A percentile compares a stretch with the other conserved stretches of the same genome.
These are phyloP conservation scores for Peltaster fructicola DNA, from an alignment of 2,329 filamentous ascomycete genomes.

Conservation along the genomic window DNA sequence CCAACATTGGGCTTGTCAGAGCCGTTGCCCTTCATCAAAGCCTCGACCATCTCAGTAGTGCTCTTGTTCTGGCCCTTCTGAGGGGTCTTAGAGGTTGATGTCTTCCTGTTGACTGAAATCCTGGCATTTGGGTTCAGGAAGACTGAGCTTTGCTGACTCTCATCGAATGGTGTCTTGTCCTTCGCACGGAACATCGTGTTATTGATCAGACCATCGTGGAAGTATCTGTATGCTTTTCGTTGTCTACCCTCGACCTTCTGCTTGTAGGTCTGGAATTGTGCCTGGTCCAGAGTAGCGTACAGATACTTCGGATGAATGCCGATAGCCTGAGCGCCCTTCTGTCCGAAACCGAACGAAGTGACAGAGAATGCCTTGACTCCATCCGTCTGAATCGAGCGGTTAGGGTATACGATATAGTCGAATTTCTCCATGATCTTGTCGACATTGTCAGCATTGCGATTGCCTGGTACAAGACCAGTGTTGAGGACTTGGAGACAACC, in stretches of 20 bases:
- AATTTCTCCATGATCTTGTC: slow-evolving; percentile 95
- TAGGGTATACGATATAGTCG: slow-evolving; percentile 94
- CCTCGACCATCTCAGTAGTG: slow-evolving; percentile 61
- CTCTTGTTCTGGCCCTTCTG: slow-evolving; percentile 40
- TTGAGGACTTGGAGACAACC: slow-evolving; percentile 92
- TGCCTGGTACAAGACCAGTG: slow-evolving; percentile 82
- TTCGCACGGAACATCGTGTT: slow-evolving; percentile 97
- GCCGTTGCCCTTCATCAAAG: slow-evolving; percentile 47
- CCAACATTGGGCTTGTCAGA: slow-evolving; percentile 56
- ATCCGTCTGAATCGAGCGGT: slow-evolving; percentile 87
- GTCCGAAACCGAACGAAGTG: slow-evolving; percentile 96
- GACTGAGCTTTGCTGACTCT: slow-evolving; percentile 69
- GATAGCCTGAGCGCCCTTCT: slow-evolving; percentile 95
- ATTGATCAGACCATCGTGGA: slow-evolving; percentile 96
- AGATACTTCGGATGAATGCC: slow-evolving; percentile 95
- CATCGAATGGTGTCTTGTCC: slow-evolving; percentile 72
- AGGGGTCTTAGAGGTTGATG: slow-evolving; percentile 58
- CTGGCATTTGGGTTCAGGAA: slow-evolving; percentile 90
- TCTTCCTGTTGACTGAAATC: slow-evolving; percentile 73
- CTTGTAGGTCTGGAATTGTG: slow-evolving; percentile 66
- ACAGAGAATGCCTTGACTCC: slow-evolving; percentile 97
- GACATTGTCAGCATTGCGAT: slow-evolving; percentile 95
- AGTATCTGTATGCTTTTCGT: slow-evolving; percentile 97
- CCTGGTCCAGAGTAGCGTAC: slow-evolving; percentile 79
- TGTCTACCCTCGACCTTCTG: slow-evolving; percentile 80